Evolutionary conservation across 2,329 filamentous ascomycete genomes (phyloP), one percentile per base, ranked within the genome.

Genomic region (Colletotrichum cordylinicola): DNA sequence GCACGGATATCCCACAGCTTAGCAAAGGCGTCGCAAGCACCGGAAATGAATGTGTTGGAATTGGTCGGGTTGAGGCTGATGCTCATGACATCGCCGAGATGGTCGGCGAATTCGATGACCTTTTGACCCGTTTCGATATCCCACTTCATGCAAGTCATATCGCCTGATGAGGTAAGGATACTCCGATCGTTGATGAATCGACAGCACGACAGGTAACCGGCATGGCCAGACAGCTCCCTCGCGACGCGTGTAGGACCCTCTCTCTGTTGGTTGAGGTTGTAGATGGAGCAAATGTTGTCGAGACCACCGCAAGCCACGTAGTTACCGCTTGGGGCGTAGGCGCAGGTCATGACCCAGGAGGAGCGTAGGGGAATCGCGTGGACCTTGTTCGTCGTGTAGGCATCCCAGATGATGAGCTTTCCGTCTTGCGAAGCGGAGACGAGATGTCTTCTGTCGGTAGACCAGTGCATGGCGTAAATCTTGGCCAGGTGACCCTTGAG

Each of bases 401-500:
- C 97, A 86, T 99, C 97, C 97, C 97, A 99, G 84, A 99, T 98
- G 86, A 99, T 99, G 80, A 99, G 93, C 90, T 99, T 99, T 85
- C 97, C 97, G 83, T 99, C 97, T 87, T 99, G 97, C 80, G 97
- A 99, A 78, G 97, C 97, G 15, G 97, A 98, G 68, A 99, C 97
- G 77, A 98, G 92, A 87, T 98, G 97, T 86, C 97, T 93, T 83
- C 97, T 93, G 87, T 99, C 97, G 79, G 97, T 99, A 39, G 97
- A 98, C 97, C 97, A 99, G 90, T 99, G 97, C 97, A 99, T 99
- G 82, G 97, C 97, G 87, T 99, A 99, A 82, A 99, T 99, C 89
- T 99, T 99, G 82, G 97, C 97, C 80, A 99, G 89, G 90, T 99
- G 97, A 79, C 97, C 97, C 89, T 98, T 98, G 80, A 99, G 91